phyloP scores from a whole-genome alignment of 2,329 filamentous ascomycete species.

The Biscogniauxia marginata region DNA sequence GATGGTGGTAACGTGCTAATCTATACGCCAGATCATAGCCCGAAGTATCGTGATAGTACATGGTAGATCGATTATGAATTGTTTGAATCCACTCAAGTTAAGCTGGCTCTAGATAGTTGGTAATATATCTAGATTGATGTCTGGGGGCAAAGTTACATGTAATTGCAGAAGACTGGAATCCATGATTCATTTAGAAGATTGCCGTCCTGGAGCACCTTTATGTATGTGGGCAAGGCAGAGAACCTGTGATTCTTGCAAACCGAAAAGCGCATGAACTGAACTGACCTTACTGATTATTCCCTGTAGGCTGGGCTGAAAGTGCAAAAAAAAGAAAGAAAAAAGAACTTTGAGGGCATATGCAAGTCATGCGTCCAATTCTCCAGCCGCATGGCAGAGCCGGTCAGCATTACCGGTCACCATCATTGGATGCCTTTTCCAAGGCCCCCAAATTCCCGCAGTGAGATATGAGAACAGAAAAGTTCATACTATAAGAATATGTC shows the following conservation, averaged over 20 bases:
- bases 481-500: too few species aligned
- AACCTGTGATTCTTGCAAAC: too few species aligned
- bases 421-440: neutral
- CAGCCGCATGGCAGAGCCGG: neutral
- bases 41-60: constrained; percentile 10
- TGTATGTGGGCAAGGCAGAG: neutral
- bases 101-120: neutral
- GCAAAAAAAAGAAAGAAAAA: too few species aligned
- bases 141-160: neutral
- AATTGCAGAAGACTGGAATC: neutral
- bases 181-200: neutral
- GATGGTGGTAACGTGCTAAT: constrained; percentile 15
- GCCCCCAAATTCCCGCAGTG: too few species aligned
- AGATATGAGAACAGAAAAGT: too few species aligned
- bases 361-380: neutral
- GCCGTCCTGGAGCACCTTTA: neutral
- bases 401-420: too few species aligned
- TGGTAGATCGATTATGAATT: neutral
- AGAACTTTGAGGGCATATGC: neutral
- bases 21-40: constrained; percentile 18
- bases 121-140: neutral
- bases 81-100: neutral
- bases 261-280: too few species aligned
- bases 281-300: neutral
- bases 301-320: neutral